Evolutionary conservation across 2,329 filamentous ascomycete genomes (phyloP).

Genomic region (Arthroderma sp.): DNA sequence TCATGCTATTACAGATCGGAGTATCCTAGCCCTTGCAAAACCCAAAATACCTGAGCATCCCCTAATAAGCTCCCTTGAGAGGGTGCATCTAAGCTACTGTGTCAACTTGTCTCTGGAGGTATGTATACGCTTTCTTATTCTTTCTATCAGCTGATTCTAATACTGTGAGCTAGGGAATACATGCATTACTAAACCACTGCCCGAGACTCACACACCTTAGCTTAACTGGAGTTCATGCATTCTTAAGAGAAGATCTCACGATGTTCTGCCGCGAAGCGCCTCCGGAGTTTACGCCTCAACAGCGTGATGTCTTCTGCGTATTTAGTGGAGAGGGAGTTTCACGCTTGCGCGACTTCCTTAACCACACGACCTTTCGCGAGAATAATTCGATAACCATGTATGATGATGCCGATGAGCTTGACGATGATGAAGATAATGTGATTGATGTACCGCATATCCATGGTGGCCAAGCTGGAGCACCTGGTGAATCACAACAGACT

Average conservation of each 20-base stretch:
- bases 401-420: constrained; percentile 31
- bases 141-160: constrained; percentile 11
- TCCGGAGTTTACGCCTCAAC: constrained; percentile 83
- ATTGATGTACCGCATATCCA: no score
- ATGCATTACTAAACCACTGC: constrained; percentile 77
- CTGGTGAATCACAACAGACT: not conserved
- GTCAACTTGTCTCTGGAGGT: constrained; percentile 69
- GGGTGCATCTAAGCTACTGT: constrained; percentile 94
- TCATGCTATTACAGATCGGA: constrained; percentile 73
- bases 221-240: constrained; percentile 84
- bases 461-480: not conserved
- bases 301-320: constrained; percentile 91
- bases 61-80: constrained; percentile 61
- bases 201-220: constrained; percentile 86
- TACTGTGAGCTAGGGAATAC: constrained; percentile 55
- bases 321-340: constrained; percentile 81
- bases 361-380: constrained; percentile 30
- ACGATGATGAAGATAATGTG: constrained; percentile 28
- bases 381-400: constrained; percentile 32
- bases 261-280: constrained; percentile 79
- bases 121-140: constrained; percentile 23
- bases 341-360: constrained; percentile 66
- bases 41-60: constrained; percentile 42
- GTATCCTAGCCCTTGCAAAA: constrained; percentile 70
- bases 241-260: constrained; percentile 72